Base-by-base conservation (phyloP, 257 asterid genomes). In the Lithospermum erythrorhizon region DNA sequence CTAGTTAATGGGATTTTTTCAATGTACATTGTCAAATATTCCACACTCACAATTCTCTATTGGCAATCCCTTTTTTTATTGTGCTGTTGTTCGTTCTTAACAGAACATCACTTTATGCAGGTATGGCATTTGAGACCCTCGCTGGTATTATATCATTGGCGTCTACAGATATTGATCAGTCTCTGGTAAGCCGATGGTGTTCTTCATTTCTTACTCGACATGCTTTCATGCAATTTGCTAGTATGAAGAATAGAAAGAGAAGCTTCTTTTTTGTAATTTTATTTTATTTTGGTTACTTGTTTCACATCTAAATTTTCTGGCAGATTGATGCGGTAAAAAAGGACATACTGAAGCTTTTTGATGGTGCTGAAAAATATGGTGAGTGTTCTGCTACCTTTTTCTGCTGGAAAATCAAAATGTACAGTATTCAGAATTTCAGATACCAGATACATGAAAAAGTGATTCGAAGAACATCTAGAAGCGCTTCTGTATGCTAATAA, bases 111-210 rank as follows among this genome's bases (percentile, higher is more conserved):
- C 37, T 55, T 69, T 68, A 57, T 53, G 55, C 87, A 93, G 99
- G 99, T 64, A 65, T 84, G 61, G 99, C 99, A 10, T 77, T 89
- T 67, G 89, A 93, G 80, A 73, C 95, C 65, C 79, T 93, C 60
- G 94, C 96, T 69, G 96, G 95, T 67, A 85, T 84, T 69, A 70
- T 93, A 65, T 81, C 95, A 55, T 68, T 93, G 78, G 86, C 94
- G 61, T 81, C 94, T 62, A 75, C 84, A 17, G 89, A 84, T 76
- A 80, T 89, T 41, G 95, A 86, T 68, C 78, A 81, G 53, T 78
- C 94, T 70, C 71, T 86, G 89, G 97, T 89, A 55, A 71, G 86
- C 73, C n/a, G 37, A 63, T n/a, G 53, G 6, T 55, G 41, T 61
- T 62, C 62, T 62, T 14, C 30, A 62, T 66, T 22, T 25, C 45